These are phyloP conservation scores for Brachypodium distachyon DNA, from an alignment of 202 grass and related monocot species.

Conservation along the genomic window DNA sequence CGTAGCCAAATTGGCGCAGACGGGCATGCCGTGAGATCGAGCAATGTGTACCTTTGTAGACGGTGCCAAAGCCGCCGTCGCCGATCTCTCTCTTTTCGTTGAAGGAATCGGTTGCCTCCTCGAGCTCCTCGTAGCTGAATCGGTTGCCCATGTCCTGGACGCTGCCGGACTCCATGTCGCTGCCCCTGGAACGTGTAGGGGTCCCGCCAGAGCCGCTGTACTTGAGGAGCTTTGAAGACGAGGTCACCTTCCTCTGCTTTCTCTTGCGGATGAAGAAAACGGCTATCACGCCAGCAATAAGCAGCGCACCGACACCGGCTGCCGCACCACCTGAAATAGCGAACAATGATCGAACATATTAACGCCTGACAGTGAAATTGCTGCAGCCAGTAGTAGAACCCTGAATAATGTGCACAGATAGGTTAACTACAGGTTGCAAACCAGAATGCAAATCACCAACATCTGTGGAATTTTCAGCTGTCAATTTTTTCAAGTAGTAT, in stretches of 20 bases:
- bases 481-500: background rate
- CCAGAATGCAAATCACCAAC: background rate
- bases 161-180: slow-evolving; percentile 41
- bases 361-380: background rate
- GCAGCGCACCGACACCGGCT: background rate
- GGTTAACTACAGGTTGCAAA: background rate
- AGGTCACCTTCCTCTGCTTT: slow-evolving; percentile 22
- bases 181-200: background rate
- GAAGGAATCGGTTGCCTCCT: slow-evolving; percentile 64
- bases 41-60: slow-evolving; percentile 68
- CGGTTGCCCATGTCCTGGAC: slow-evolving; percentile 15
- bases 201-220: slow-evolving; percentile 37
- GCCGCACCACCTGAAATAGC: background rate
- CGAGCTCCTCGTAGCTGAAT: slow-evolving; percentile 74
- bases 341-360: background rate
- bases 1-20: background rate
- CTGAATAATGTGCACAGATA: background rate
- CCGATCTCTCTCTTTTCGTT: slow-evolving; percentile 60
- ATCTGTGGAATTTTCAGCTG: background rate
- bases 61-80: slow-evolving; percentile 77
- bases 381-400: background rate
- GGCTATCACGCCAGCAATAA: background rate
- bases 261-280: slow-evolving; percentile 25
- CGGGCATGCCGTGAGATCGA: background rate
- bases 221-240: slow-evolving; percentile 47